These are phyloP conservation scores for Brassica nigra DNA, from an alignment of 345 rosid genomes.

Conservation along the genomic window DNA sequence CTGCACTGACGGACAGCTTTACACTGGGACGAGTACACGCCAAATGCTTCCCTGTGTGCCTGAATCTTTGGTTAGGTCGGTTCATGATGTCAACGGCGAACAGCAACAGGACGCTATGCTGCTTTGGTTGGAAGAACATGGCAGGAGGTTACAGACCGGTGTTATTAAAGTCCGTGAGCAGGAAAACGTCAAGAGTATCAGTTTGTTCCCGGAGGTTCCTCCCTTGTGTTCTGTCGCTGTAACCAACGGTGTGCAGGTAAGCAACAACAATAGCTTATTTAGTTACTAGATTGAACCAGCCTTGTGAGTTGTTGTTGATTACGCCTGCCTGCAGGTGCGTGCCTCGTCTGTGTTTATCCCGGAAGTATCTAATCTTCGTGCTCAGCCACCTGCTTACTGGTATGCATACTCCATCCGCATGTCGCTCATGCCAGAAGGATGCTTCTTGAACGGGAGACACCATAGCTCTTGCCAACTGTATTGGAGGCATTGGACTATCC, in stretches of 20 bases:
- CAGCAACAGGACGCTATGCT: constrained; percentile 77
- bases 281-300: background rate
- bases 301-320: background rate
- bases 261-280: background rate
- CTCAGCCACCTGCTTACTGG: constrained; percentile 37
- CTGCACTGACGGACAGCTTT: constrained; percentile 71
- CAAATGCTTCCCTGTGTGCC: constrained; percentile 92
- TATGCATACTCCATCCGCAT: constrained; percentile 83
- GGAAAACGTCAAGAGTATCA: constrained; percentile 48
- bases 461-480: constrained; percentile 72
- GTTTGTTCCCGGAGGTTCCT: constrained; percentile 73
- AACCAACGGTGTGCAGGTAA: constrained; percentile 80
- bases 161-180: constrained; percentile 51
- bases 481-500: constrained; percentile 70
- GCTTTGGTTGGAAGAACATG: constrained; percentile 95
- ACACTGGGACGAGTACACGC: constrained; percentile 59
- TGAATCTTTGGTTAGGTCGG: constrained; percentile 50
- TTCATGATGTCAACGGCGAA: constrained; percentile 47
- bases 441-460: constrained; percentile 52
- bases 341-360: constrained; percentile 85
- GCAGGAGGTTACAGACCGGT: constrained; percentile 59
- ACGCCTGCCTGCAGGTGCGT: constrained; percentile 51
- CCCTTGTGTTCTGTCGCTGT: constrained; percentile 75
- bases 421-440: constrained; percentile 79
- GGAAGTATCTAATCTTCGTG: constrained; percentile 50